phyloP scores from a whole-genome alignment of 1,139 yeast species.

The Scheffersomyces illinoinensis region DNA sequence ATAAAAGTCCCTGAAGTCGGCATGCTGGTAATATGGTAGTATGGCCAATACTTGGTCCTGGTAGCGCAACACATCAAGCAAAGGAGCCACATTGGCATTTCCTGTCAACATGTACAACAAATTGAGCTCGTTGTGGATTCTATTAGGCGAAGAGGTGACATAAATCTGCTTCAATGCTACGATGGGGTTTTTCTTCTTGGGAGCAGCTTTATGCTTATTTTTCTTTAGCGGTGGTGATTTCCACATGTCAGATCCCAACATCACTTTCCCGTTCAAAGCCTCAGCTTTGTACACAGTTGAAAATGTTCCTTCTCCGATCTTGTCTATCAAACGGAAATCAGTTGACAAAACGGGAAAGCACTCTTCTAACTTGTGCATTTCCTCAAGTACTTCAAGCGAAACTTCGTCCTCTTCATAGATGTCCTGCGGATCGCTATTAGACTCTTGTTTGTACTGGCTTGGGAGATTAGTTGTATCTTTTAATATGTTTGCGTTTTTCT shows the following conservation, averaged over 20 bases:
- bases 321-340: slow-evolving; percentile 69
- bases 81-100: slow-evolving; percentile 78
- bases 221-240: slow-evolving; percentile 46
- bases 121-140: slow-evolving; percentile 85
- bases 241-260: slow-evolving; percentile 44
- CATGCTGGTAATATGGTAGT: slow-evolving; percentile 86
- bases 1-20: slow-evolving; percentile 86
- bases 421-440: neutral
- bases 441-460: neutral
- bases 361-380: slow-evolving; percentile 61
- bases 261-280: slow-evolving; percentile 53
- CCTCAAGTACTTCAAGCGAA: slow-evolving; percentile 57
- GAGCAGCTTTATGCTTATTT: slow-evolving; percentile 8
- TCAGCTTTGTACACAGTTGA: slow-evolving; percentile 89
- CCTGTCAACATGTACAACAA: slow-evolving; percentile 69
- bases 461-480: neutral
- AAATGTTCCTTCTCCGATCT: slow-evolving; percentile 95
- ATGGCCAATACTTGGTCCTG: slow-evolving; percentile 94
- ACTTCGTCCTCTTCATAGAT: slow-evolving; percentile 45
- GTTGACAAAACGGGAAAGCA: slow-evolving; percentile 63
- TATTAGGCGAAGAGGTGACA: slow-evolving; percentile 90
- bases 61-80: slow-evolving; percentile 80
- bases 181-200: slow-evolving; percentile 44
- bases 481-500: neutral
- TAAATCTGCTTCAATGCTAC: slow-evolving; percentile 94